Conservation (phyloP, 2,329 filamentous ascomycete species). For the Saccharata proteae region DNA sequence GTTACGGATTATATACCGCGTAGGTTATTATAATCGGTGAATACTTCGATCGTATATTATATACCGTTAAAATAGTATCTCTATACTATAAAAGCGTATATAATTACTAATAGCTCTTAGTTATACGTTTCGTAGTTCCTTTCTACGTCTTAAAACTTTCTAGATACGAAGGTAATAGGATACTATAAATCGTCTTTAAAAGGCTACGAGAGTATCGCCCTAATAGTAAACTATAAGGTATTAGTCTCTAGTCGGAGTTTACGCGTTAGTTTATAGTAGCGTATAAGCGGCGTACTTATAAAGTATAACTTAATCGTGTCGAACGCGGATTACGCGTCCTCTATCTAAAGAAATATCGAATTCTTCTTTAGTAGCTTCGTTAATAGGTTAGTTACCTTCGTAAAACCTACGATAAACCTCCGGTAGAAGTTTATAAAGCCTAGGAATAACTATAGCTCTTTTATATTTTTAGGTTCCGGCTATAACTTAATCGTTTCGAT, state of each 20-base stretch:
- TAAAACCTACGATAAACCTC: conserved; percentile 15
- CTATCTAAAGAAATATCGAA: neutral
- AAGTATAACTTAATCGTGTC: neutral
- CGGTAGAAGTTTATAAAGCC: conserved; percentile 16
- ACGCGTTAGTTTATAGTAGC: neutral
- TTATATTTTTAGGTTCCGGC: neutral
- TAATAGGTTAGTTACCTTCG: conserved; percentile 9
- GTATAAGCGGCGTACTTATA: neutral
- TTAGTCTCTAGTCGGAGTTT: neutral
- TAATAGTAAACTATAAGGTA: neutral
- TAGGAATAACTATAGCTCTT: conserved; percentile 12
- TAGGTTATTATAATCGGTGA: conserved; percentile 18
- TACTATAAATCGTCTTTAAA: neutral
- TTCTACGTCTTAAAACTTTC: conserved; percentile 12
- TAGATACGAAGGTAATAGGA: conserved; percentile 12
- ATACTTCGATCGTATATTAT: conserved; percentile 13
- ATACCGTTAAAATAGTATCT: conserved; percentile 13
- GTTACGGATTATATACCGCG: conserved; percentile 17
- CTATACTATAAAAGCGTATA: conserved; percentile 10
- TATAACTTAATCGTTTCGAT: neutral
- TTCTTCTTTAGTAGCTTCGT: neutral
- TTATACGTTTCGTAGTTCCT: conserved; percentile 19
- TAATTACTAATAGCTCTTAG: conserved; percentile 20
- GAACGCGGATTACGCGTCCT: neutral
- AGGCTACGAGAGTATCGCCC: neutral